Evolutionary conservation across 1,284 basidiomycete species (phyloP), one percentile per base, ranked within the genome.

Genomic region (Ceratobasidium sp.): DNA sequence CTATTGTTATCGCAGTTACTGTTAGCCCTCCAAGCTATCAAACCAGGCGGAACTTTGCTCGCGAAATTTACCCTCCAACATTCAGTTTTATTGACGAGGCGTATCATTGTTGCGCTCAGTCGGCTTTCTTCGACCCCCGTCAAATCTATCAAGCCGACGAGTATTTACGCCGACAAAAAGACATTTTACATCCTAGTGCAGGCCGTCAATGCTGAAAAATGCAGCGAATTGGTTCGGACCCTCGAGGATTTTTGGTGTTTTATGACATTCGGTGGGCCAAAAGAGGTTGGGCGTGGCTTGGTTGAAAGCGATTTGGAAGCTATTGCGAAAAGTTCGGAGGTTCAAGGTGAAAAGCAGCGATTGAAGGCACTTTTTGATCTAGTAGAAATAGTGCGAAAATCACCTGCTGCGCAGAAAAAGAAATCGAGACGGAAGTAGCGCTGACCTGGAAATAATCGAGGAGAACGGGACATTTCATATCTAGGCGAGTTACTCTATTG

Each of bases 1-100:
- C 77, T 82, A 6, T 73, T 80, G 18, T 73, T 82, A 21, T 75
- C 80, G 0, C 80, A 82, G 66, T 61, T 83, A 47, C 76, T 83
- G 52, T 76, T 80, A 52, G 82, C 78, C 0, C 77, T 83, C 9
- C 72, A 66, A n/a, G 73, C 79, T 14, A 77, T 81, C n/a, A 62
- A 73, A 6, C 32, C 52, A 11, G 79, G 80, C 1, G 80, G 80
- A 9, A 82, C 80, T 1, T 69, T 83, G 70, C 75, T 83, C 55
- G 75, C 81, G 41, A 81, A 80, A 72, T 77, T 82, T 16, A 78
- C 78, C 23, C 77, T 78, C 6, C 79, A 80, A 61, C 77, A 80
- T 47, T 81, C 82, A 47, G 72, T 77, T 54, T 72, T 76, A 44
- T 75, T 78, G 14, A 78, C 81, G 21, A 78, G 79, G 2, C 79